Base-by-base conservation (phyloP, 139 green algal species). In the Deuterostichococcus epilithicus region DNA sequence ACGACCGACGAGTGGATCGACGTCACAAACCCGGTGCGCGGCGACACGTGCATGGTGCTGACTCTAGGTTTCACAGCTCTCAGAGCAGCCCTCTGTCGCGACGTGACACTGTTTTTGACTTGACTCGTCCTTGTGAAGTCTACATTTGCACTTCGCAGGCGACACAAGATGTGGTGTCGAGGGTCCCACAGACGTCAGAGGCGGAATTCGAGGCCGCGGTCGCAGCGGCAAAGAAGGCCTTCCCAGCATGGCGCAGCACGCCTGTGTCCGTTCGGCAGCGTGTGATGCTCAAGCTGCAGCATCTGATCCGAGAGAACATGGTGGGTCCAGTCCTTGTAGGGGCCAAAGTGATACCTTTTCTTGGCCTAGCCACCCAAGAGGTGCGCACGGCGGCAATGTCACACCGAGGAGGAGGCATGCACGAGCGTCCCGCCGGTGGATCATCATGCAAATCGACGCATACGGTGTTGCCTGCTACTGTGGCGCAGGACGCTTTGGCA, bases 221-320 rank as follows among this genome's bases (percentile, higher is more conserved):
- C 36, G 47, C 80, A 25, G 82, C 90, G 28, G 90, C 90, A 32
- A 90, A 91, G 69, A 84, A 80, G 5, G 96, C 95, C 0, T 98
- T 97, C 75, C 86, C 87, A 0, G 81, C 72, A 1, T 99, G 95
- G 95, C 74, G 84, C 34, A 76, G 76, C 42, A 97, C 90, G 1
- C 88, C 96, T 0, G 78, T 98, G 44, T 78, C 90, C 5, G 84
- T 80, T 4, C 85, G 96, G 4, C 71, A 82, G 32, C 88, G 94
- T 0, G 89, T 98, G 30, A 98, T 99, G 93, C 86, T 98, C 70
- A 94, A 94, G 78, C 83, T 97, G 33, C 88, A 94, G 75, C 82
- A 96, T 58, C 85, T 97, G 34, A 98, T 99, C 75, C 83, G 89
- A 6, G 72, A 89, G 26, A 87, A 98, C 85, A 97, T 87, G 87